phyloP scores from a whole-genome alignment of 2,329 filamentous ascomycete species.

The Colletotrichum destructivum region DNA sequence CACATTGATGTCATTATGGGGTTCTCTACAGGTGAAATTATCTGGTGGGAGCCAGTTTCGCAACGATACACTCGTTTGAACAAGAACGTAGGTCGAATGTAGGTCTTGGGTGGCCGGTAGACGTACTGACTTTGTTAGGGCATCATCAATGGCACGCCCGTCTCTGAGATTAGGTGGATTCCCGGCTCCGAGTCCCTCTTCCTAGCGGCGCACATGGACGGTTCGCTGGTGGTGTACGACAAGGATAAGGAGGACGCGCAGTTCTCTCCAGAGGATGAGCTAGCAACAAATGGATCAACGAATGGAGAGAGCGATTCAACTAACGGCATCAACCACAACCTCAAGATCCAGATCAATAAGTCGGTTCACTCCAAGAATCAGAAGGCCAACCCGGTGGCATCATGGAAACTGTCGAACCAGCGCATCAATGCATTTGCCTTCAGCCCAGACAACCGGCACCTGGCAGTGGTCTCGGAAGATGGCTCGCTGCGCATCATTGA shows the following conservation, averaged over 20 bases:
- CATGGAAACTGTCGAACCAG: slow-evolving; percentile 93
- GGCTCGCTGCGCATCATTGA: slow-evolving; percentile 92
- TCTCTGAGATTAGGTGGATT: slow-evolving; percentile 92
- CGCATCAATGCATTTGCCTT: slow-evolving; percentile 93
- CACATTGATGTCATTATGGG: slow-evolving; percentile 96
- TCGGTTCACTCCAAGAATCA: slow-evolving; percentile 96
- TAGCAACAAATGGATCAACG: slow-evolving; percentile 52
- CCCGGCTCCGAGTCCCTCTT: slow-evolving; percentile 95
- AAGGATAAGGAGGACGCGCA: slow-evolving; percentile 94
- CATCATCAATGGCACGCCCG: slow-evolving; percentile 86
- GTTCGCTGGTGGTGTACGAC: slow-evolving; percentile 92
- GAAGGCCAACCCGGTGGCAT: slow-evolving; percentile 91
- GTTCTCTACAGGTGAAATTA: slow-evolving; percentile 95
- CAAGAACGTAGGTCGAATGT: slow-evolving; percentile 79
- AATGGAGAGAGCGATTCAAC: slow-evolving; percentile 53
- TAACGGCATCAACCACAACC: slow-evolving; percentile 53
- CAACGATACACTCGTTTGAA: slow-evolving; percentile 97
- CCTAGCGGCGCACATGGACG: slow-evolving; percentile 92
- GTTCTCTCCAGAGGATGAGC: slow-evolving; percentile 80
- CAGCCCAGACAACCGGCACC: slow-evolving; percentile 87
- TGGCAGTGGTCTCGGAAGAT: slow-evolving; percentile 93
- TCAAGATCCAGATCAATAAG: slow-evolving; percentile 82
- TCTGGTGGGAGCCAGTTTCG: slow-evolving; percentile 98
- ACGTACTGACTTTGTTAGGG: slow-evolving; percentile 67
- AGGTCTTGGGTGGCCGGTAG: not conserved